These are phyloP conservation scores for Hordeum marinum DNA, from an alignment of 176 grass and related monocot genomes.

Conservation along the genomic window DNA sequence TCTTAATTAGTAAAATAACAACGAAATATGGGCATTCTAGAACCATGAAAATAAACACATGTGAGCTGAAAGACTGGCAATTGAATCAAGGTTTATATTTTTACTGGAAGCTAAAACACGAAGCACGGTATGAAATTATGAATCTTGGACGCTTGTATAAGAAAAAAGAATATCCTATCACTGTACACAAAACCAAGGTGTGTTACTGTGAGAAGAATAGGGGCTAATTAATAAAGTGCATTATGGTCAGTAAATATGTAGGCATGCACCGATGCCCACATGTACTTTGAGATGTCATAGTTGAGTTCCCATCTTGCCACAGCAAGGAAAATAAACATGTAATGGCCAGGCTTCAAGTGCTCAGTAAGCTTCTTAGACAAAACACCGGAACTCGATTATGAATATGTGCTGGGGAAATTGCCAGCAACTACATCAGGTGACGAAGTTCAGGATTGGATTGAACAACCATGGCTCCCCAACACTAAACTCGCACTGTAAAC, in stretches of 20 bases:
- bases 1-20: constrained; percentile 40
- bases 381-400: background rate
- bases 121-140: background rate
- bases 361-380: background rate
- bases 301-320: constrained; percentile 1
- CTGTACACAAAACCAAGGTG: background rate
- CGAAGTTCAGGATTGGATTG: background rate
- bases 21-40: background rate
- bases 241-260: background rate
- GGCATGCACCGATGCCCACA: constrained; percentile 1
- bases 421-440: background rate
- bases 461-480: background rate
- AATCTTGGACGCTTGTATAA: constrained; percentile 3
- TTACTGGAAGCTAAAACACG: background rate
- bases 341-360: background rate
- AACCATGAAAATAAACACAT: constrained; percentile 18
- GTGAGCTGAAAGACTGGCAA: background rate
- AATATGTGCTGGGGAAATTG: background rate
- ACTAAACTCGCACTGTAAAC: background rate
- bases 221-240: background rate
- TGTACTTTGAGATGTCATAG: constrained; percentile 6
- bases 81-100: background rate
- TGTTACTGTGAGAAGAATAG: background rate
- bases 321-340: background rate
- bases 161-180: background rate